Base-by-base conservation (phyloP, 2,329 filamentous ascomycete species). In the Blastomyces silverae region DNA sequence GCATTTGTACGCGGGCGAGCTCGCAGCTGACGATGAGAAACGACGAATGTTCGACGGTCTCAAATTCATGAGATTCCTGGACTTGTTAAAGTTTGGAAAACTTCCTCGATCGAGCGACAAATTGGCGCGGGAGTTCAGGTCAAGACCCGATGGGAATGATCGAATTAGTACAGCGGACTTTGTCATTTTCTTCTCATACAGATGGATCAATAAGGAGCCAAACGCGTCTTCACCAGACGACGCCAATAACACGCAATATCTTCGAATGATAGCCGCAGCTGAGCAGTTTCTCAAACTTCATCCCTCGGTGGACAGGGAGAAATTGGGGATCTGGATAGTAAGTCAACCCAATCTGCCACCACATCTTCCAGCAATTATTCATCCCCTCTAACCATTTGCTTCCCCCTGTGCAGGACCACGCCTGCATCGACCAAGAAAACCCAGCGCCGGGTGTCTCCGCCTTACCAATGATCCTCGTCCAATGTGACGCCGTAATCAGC, bases 401-500 rank as follows among this genome's bases (percentile, higher is more conserved):
- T n/a, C 15, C 52, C 25, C 0, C 28, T 17, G 8, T 25, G 31
- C 17, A 55, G 52, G 52, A 55, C 31, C 52, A 55, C 15, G 52
- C 52, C 52, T 55, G 52, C 52, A 55, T 55, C 13, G 20, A 55
- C 52, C 52, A 55, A 55, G 52, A 34, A 15, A 13, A 55, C 28
- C 52, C 52, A 34, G 52, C 13, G 3, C 13, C 52, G 1, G 52
- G 52, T 1, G 52, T 55, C 52, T 28, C 52, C 10, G 28, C 52
- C 52, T 17, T 55, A 15, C 52, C 52, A 15, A 55, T 55, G 52
- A 55, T 34, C 17, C 52, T 55, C 13, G 52, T 55, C 15, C 52
- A 55, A 31, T 55, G 52, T 55, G 52, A 55, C 28, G 52, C 52
- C 28, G 52, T 55, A 17, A 55, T 55, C 20, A 55, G 52, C 11